Conservation (phyloP, 768 basidiomycete genomes). For the Suillus fuscotomentosus region DNA sequence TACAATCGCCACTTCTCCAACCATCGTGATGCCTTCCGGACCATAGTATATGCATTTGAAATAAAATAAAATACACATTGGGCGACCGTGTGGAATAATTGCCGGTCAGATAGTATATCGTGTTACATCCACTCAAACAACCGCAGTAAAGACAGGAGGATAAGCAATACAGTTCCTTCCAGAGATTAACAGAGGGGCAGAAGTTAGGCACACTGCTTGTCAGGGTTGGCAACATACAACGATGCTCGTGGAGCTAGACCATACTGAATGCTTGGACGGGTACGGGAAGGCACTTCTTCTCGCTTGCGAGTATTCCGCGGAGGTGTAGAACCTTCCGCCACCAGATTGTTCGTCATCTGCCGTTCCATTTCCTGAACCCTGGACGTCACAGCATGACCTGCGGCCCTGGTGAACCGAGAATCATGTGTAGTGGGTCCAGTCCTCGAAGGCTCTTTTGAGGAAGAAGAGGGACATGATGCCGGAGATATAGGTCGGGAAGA, state of each 20-base stretch:
- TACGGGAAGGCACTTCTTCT: conserved; percentile 42
- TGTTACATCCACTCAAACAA: neutral
- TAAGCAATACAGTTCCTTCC: conserved; percentile 1
- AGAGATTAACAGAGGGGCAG: conserved; percentile 17
- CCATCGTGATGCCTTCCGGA: neutral
- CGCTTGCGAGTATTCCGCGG: conserved; percentile 40
- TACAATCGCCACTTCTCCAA: neutral
- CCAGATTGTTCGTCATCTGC: conserved; percentile 53
- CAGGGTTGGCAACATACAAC: conserved; percentile 76
- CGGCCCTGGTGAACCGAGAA: conserved; percentile 7
- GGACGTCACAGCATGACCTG: conserved; percentile 39
- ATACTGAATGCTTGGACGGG: conserved; percentile 49
- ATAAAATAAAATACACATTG: neutral
- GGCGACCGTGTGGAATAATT: neutral
- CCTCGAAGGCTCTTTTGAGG: conserved; percentile 3
- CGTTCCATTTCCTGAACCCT: conserved; percentile 60
- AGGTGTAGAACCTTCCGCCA: conserved; percentile 32
- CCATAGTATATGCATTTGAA: neutral
- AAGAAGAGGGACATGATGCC: conserved; percentile 2
- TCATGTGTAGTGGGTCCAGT: neutral
- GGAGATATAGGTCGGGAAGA: conserved; percentile 12
- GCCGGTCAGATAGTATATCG: neutral
- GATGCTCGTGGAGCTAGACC: conserved; percentile 63
- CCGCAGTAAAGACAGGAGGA: neutral
- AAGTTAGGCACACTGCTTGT: conserved; percentile 22